Conservation (phyloP, 345 rosid species). For the Anacardium occidentale region DNA sequence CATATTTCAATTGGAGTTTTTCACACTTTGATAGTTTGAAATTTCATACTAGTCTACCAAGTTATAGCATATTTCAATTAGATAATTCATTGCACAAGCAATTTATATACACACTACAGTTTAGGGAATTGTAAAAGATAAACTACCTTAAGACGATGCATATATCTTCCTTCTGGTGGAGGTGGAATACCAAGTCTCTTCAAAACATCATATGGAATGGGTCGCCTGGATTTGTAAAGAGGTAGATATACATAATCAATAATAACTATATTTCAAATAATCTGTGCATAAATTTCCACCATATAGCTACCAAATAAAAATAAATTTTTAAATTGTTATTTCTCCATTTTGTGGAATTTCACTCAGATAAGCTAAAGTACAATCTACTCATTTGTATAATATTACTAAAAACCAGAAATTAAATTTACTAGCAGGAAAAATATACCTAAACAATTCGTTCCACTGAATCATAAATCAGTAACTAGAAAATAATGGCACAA, state of each 20-base stretch:
- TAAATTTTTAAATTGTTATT: background rate
- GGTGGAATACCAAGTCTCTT: constrained; percentile 86
- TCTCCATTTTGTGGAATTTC: background rate
- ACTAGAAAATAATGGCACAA: background rate
- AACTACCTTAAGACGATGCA: constrained; percentile 71
- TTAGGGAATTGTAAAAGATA: constrained; percentile 2
- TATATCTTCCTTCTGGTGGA: constrained; percentile 90
- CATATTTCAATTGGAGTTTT: background rate
- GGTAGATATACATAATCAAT: constrained; percentile 11
- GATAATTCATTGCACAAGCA: constrained; percentile 4
- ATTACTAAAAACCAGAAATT: background rate
- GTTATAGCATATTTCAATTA: too few species aligned
- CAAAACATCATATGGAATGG: constrained; percentile 74
- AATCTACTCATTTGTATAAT: background rate
- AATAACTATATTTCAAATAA: background rate
- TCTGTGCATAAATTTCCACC: background rate
- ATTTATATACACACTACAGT: background rate
- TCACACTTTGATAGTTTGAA: background rate
- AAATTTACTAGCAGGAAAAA: background rate
- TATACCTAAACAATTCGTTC: background rate
- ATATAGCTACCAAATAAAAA: background rate
- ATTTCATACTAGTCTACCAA: background rate
- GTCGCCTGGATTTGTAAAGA: constrained; percentile 47
- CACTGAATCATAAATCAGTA: background rate
- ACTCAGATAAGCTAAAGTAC: background rate